phyloP scores from a whole-genome alignment of 1,284 basidiomycete species.

The Erythrobasidium hasegawianum region DNA sequence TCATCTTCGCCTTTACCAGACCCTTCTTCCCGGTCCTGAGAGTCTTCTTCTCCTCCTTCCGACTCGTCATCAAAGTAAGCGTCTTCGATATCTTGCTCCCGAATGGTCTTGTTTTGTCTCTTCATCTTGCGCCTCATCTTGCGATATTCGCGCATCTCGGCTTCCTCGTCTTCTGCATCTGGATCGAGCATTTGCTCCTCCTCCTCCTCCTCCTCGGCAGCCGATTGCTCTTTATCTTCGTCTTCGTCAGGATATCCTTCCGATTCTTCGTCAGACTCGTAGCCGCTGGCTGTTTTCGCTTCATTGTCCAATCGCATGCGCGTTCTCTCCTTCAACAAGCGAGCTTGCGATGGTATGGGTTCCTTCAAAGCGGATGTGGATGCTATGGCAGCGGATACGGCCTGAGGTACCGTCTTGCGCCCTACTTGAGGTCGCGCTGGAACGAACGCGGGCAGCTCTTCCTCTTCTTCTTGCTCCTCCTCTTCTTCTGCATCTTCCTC shows the following conservation, averaged over 20 bases:
- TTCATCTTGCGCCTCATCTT: conserved; percentile 7
- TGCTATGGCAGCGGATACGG: background rate
- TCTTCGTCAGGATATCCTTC: conserved; percentile 3
- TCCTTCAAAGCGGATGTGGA: background rate
- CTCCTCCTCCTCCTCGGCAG: background rate
- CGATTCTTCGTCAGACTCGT: background rate
- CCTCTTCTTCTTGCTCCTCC: background rate
- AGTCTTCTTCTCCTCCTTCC: conserved; percentile 16
- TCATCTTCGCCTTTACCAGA: background rate
- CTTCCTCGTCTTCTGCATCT: background rate
- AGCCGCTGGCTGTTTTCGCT: conserved; percentile 9
- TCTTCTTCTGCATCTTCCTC: conserved; percentile 20
- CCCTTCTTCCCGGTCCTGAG: conserved; percentile 3
- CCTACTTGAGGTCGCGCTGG: background rate
- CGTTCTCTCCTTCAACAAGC: conserved; percentile 1
- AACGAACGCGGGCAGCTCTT: background rate
- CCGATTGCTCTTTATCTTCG: background rate
- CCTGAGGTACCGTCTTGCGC: too few species aligned
- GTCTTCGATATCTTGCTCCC: conserved; percentile 11
- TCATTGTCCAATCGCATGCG: conserved; percentile 16
- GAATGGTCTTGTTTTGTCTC: conserved; percentile 3
- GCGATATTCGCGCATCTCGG: conserved; percentile 8
- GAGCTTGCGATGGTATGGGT: background rate
- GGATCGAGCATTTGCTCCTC: background rate
- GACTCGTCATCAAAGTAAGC: conserved; percentile 31